These are phyloP conservation scores for Triangularia verruculosa DNA, from an alignment of 2,329 filamentous ascomycete species.

Conservation along the genomic window DNA sequence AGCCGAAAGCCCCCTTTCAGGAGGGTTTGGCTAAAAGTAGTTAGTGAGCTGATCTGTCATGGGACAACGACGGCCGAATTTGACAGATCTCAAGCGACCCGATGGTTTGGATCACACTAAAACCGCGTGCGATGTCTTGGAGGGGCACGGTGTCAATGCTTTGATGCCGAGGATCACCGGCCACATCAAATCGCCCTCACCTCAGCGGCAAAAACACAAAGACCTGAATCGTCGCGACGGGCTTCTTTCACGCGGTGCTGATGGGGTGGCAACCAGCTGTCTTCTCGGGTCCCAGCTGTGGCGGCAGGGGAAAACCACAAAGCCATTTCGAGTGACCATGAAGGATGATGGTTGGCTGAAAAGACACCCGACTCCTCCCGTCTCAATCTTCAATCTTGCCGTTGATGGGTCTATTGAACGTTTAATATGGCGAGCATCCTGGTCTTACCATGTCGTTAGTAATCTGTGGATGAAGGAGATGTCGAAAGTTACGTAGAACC, in stretches of 20 bases:
- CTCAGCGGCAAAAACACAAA: neutral
- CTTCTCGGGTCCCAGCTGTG: neutral
- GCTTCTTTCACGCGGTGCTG: neutral
- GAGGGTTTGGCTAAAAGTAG: conserved; percentile 18
- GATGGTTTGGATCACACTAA: conserved; percentile 39
- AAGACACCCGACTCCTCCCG: neutral
- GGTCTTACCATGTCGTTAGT: neutral
- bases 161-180: neutral
- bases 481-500: conserved; percentile 7
- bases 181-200: neutral
- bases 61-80: conserved; percentile 30
- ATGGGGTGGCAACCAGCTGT: neutral
- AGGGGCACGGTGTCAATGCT: conserved; percentile 19
- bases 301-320: neutral
- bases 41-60: conserved; percentile 21
- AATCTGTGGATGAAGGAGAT: neutral
- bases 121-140: conserved; percentile 31
- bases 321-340: neutral
- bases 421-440: neutral
- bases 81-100: conserved; percentile 42
- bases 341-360: neutral
- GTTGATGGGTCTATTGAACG: neutral
- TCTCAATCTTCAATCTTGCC: neutral
- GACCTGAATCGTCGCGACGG: neutral
- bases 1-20: neutral